phyloP scores from a whole-genome alignment of 176 grass and related monocot genomes.

The Panicum miliaceum region DNA sequence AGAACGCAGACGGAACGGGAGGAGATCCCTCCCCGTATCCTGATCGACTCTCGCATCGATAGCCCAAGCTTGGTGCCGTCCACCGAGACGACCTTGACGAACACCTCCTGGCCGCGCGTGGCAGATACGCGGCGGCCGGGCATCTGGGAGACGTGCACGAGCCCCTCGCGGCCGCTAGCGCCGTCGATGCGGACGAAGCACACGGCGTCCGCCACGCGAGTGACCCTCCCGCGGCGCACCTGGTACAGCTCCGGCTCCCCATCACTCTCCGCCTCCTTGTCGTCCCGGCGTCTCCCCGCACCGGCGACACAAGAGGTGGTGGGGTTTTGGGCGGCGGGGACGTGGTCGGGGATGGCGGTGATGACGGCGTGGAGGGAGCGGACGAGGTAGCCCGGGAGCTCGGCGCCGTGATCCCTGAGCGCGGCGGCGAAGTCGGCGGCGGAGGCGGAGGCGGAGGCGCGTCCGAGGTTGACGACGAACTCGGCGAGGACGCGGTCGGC shows the following conservation, averaged over 20 bases:
- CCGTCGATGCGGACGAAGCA: conserved; percentile 73
- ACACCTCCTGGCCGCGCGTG: conserved; percentile 67
- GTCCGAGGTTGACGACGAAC: conserved; percentile 63
- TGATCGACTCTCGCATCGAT: conserved; percentile 77
- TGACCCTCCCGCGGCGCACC: conserved; percentile 64
- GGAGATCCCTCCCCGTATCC: conserved; percentile 61
- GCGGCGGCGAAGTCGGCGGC: conserved; percentile 53
- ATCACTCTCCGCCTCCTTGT: background rate
- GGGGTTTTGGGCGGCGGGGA: background rate
- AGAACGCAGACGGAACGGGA: conserved; percentile 37
- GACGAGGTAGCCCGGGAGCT: conserved; percentile 55
- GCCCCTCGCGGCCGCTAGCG: conserved; percentile 62
- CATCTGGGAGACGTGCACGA: conserved; percentile 77
- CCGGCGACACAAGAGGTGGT: background rate
- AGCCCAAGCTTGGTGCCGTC: conserved; percentile 57
- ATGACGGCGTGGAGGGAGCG: conserved; percentile 64
- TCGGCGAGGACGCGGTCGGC: conserved; percentile 51
- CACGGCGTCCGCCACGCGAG: conserved; percentile 55
- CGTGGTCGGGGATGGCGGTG: conserved; percentile 49
- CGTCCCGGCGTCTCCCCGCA: background rate
- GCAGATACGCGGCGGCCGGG: conserved; percentile 40
- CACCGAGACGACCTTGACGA: conserved; percentile 68
- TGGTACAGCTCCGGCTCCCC: conserved; percentile 58
- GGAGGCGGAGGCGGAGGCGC: conserved; percentile 39
- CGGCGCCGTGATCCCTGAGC: conserved; percentile 42